These are phyloP conservation scores for Ulvella scutata DNA, from an alignment of 139 green algal genomes.

Conservation along the genomic window DNA sequence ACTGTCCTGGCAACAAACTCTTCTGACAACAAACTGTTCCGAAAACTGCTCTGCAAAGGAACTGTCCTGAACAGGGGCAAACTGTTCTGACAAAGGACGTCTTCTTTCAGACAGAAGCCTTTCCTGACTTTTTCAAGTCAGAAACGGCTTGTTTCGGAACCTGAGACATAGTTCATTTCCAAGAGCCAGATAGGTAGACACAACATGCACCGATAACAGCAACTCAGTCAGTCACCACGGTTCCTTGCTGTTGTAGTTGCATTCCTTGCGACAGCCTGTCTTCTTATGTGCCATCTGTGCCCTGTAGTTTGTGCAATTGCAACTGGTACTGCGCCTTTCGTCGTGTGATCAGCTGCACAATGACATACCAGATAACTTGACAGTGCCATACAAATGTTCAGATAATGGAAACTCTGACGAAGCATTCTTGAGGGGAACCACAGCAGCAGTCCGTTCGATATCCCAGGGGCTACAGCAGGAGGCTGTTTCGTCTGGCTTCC, in stretches of 20 bases:
- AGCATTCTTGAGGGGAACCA: conserved; percentile 34
- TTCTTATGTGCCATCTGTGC: neutral
- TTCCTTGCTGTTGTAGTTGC: no score
- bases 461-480: conserved; percentile 56
- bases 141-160: neutral
- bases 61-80: no score
- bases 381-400: neutral
- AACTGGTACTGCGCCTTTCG: conserved; percentile 31
- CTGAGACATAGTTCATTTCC: neutral
- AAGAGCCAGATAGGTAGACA: neutral
- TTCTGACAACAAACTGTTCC: no score
- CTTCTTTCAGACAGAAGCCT: neutral
- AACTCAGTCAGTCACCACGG: no score
- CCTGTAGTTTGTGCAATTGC: neutral
- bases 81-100: neutral
- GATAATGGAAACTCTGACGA: neutral
- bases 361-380: conserved; percentile 13
- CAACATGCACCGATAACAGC: no score
- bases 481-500: conserved; percentile 5
- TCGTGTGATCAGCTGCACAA: conserved; percentile 23
- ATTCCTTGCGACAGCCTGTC: no score
- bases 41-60: no score
- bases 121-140: neutral
- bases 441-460: conserved; percentile 28
- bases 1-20: neutral